Conservation (phyloP, 768 basidiomycete species). For the Mycena amicta region DNA sequence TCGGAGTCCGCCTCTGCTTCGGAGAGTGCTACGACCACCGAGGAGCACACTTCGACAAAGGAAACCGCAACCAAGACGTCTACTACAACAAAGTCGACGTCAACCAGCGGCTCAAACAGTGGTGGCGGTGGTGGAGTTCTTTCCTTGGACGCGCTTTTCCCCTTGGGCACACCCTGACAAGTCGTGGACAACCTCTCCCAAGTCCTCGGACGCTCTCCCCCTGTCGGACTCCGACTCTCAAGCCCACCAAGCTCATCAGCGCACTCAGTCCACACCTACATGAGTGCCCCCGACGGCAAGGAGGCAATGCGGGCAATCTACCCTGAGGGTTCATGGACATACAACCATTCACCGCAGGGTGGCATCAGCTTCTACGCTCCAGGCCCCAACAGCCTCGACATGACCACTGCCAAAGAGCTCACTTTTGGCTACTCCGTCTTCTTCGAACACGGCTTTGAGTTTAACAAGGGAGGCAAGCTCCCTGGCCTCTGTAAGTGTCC, state of each 20-base stretch:
- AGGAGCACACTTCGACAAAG: conserved; percentile 24
- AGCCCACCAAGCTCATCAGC: conserved; percentile 40
- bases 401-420: conserved; percentile 65
- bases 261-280: conserved; percentile 43
- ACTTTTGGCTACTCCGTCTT: conserved; percentile 64
- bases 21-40: background rate
- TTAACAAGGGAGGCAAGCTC: conserved; percentile 69
- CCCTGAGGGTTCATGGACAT: conserved; percentile 60
- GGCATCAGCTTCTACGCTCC: conserved; percentile 75
- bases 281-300: conserved; percentile 52
- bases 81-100: conserved; percentile 13
- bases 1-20: too few species aligned
- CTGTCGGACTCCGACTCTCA: conserved; percentile 50
- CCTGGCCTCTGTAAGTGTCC: conserved; percentile 66
- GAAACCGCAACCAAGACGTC: conserved; percentile 23
- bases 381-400: conserved; percentile 53
- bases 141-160: conserved; percentile 42
- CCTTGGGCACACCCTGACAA: conserved; percentile 33
- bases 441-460: conserved; percentile 66
- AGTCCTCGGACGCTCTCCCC: conserved; percentile 34
- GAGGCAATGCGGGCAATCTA: conserved; percentile 54
- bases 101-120: conserved; percentile 17
- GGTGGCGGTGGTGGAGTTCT: conserved; percentile 7
- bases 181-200: conserved; percentile 52
- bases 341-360: conserved; percentile 47